These are phyloP conservation scores for Neurospora discreta DNA, from an alignment of 495 filamentous ascomycete genomes.

Conservation along the genomic window DNA sequence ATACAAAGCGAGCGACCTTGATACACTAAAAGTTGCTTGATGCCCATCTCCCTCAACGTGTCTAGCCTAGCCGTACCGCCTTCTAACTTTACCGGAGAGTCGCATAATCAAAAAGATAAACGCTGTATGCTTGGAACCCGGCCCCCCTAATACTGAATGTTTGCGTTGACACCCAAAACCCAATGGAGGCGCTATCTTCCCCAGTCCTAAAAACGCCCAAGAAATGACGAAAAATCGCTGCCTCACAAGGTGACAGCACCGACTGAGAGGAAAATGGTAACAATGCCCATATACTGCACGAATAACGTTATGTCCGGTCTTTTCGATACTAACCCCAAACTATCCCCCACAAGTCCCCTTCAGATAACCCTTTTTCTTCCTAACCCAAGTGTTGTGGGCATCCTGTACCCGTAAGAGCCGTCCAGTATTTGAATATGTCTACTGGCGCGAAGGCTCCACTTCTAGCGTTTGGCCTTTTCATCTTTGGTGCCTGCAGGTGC, in stretches of 20 bases:
- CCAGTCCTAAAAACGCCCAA: neutral
- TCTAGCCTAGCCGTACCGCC: neutral
- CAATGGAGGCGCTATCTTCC: neutral
- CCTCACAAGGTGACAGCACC: neutral
- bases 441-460: neutral
- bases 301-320: neutral
- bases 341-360: neutral
- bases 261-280: neutral
- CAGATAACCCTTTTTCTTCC: neutral
- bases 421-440: neutral
- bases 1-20: neutral
- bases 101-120: neutral
- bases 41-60: neutral
- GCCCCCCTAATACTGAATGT: neutral
- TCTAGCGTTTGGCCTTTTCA: neutral
- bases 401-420: neutral
- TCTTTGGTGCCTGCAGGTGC: conserved; percentile 9
- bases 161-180: neutral
- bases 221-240: neutral
- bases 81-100: neutral
- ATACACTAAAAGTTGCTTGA: neutral
- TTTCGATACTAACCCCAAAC: neutral
- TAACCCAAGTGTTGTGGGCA: neutral
- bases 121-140: neutral
- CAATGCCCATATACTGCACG: neutral